Conservation (phyloP, 768 basidiomycete genomes). For the Boletus patriciae region DNA sequence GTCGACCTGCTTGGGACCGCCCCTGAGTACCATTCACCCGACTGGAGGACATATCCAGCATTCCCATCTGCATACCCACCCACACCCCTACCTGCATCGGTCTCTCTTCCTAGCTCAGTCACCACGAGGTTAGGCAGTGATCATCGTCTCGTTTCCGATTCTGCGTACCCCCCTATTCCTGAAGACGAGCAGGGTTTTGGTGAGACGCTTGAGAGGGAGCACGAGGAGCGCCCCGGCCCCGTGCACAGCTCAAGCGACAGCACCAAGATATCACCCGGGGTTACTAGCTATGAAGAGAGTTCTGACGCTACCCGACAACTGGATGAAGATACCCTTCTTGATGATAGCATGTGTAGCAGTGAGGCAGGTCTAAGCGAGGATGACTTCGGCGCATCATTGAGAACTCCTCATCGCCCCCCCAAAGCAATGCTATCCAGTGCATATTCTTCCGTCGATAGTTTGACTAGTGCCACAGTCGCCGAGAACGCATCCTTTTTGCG, state of each 20-base stretch:
- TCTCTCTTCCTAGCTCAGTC: constrained; percentile 31
- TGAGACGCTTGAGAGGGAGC: constrained; percentile 65
- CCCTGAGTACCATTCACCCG: constrained; percentile 45
- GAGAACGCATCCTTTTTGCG: constrained; percentile 40
- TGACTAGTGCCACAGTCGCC: constrained; percentile 38
- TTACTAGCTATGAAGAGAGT: constrained; percentile 26
- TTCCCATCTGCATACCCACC: constrained; percentile 79
- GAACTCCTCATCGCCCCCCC: constrained; percentile 51
- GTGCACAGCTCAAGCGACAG: constrained; percentile 62
- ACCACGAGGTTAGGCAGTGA: constrained; percentile 2
- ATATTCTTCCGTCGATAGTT: constrained; percentile 27
- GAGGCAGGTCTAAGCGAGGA: constrained; percentile 42
- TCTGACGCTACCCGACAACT: constrained; percentile 5
- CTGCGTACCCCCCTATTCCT: constrained; percentile 32
- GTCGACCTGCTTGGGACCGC: constrained; percentile 24
- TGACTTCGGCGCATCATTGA: constrained; percentile 64
- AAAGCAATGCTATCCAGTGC: constrained; percentile 21
- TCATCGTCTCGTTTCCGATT: constrained; percentile 3
- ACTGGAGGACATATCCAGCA: constrained; percentile 72
- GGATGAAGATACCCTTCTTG: constrained; percentile 23
- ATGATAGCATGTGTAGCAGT: constrained; percentile 29
- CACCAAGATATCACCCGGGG: constrained; percentile 39
- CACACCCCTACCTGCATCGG: constrained; percentile 52
- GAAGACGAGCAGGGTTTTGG: constrained; percentile 65
- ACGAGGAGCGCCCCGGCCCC: constrained; percentile 60